Conservation (phyloP, 2,329 filamentous ascomycete genomes). For the Fusarium virguliforme region DNA sequence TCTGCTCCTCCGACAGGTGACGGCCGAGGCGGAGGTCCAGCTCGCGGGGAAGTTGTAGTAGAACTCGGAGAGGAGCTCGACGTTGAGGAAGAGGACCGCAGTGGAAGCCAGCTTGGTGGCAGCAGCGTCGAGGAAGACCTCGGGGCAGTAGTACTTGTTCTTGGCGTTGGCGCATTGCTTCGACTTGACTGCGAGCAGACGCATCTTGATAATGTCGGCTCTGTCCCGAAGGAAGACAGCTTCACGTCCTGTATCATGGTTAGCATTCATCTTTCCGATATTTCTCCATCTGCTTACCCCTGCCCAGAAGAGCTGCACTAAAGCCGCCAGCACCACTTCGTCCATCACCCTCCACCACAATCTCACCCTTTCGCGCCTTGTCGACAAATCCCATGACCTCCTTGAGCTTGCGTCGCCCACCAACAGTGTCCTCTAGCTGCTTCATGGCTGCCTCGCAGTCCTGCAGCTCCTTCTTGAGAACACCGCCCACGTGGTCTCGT, state of each 20-base stretch:
- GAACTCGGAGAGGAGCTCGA: constrained; percentile 96
- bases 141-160: constrained; percentile 97
- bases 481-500: constrained; percentile 83
- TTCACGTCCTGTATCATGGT: constrained; percentile 78
- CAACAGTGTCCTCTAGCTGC: constrained; percentile 82
- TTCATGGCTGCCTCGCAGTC: constrained; percentile 87
- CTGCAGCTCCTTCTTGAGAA: constrained; percentile 89
- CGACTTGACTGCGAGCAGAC: constrained; percentile 88
- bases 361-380: constrained; percentile 87
- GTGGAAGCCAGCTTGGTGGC: constrained; percentile 95
- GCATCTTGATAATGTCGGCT: constrained; percentile 91
- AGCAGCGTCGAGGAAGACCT: constrained; percentile 97
- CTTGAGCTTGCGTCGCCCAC: constrained; percentile 85
- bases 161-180: constrained; percentile 87
- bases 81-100: constrained; percentile 96
- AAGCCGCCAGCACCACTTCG: constrained; percentile 92
- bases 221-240: constrained; percentile 95
- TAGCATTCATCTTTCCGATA: constrained; percentile 39
- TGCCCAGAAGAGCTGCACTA: constrained; percentile 86
- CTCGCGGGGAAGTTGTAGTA: constrained; percentile 96
- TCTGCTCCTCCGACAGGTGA: constrained; percentile 82
- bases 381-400: constrained; percentile 96
- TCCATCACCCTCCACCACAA: constrained; percentile 87
- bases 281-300: constrained; percentile 70
- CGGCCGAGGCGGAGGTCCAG: constrained; percentile 89